Conservation (phyloP, 441 rosid genomes). For the Arabidopsis hybrid region DNA sequence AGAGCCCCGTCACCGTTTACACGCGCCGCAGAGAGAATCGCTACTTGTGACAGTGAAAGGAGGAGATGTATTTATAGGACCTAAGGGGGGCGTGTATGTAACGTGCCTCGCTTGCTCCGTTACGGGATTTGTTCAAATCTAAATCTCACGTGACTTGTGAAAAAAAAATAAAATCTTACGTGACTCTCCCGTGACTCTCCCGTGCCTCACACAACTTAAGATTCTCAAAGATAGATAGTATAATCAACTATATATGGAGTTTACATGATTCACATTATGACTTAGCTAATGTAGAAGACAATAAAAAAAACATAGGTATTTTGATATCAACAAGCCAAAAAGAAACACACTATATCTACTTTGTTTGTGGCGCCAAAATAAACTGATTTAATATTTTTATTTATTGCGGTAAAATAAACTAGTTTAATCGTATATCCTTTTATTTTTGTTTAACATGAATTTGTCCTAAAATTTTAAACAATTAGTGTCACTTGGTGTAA, state of each 20-base stretch:
- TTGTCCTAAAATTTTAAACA: too few relatives aligned
- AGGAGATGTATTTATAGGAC: slow-evolving; percentile 23
- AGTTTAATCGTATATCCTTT: too few relatives aligned
- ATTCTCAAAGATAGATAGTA: not conserved
- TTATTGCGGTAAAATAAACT: not conserved
- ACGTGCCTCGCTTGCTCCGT: slow-evolving; percentile 36
- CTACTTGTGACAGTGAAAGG: not conserved
- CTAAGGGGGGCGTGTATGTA: not conserved
- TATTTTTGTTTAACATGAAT: not conserved
- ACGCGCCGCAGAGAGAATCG: slow-evolving; percentile 36
- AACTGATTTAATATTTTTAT: too few relatives aligned
- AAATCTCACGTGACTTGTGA: too few relatives aligned
- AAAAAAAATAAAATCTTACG: too few relatives aligned
- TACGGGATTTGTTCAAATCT: not conserved
- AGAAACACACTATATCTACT: too few relatives aligned
- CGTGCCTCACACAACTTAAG: not conserved
- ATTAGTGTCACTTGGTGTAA: not conserved
- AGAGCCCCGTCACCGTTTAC: slow-evolving; percentile 15
- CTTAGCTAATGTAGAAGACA: not conserved
- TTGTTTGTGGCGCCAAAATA: too few relatives aligned
- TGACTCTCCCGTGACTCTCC: too few relatives aligned
- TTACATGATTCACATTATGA: not conserved
- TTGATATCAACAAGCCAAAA: not conserved
- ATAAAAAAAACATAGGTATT: not conserved
- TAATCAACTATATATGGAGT: too few relatives aligned